Percentiles rank a stretch among this genome's conserved stretches.
Evolutionary conservation across 441 rosid species (phyloP).

Genomic region (Pelargonium fulgidum): DNA sequence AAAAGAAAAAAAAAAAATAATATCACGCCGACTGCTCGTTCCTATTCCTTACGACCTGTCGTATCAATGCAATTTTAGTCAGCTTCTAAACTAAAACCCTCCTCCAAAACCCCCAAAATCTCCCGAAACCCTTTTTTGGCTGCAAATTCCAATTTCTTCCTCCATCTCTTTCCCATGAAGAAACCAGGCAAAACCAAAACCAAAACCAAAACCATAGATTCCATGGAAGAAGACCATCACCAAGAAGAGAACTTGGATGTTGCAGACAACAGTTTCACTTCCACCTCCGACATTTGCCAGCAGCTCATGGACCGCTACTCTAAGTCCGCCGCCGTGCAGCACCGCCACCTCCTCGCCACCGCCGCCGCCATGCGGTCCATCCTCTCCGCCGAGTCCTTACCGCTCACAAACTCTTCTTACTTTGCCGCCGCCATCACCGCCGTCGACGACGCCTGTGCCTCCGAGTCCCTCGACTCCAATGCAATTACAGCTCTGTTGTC

Average conservation of each 20-base stretch:
- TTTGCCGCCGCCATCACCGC: slow-evolving; percentile 72
- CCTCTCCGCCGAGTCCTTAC: slow-evolving; percentile 55
- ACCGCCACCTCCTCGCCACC: slow-evolving; percentile 83
- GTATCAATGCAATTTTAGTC: too few species aligned
- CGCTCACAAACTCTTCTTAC: slow-evolving; percentile 53
- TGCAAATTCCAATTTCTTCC: too few species aligned
- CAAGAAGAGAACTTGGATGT: neutral
- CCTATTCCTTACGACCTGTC: too few species aligned
- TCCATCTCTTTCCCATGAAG: neutral
- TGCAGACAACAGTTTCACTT: neutral
- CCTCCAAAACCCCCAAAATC: too few species aligned
- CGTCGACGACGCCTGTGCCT: slow-evolving; percentile 30
- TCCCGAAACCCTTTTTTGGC: too few species aligned
- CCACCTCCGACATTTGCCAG: slow-evolving; percentile 52
- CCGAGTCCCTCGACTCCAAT: slow-evolving; percentile 38
- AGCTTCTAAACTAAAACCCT: too few species aligned
- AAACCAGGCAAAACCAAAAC: neutral
- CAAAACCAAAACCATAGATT: neutral
- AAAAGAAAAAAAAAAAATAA: too few species aligned
- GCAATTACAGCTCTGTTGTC: slow-evolving; percentile 69
- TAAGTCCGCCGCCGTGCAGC: slow-evolving; percentile 72
- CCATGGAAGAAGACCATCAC: neutral
- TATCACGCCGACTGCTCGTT: too few species aligned
- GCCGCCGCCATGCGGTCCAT: slow-evolving; percentile 83
- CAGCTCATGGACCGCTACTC: slow-evolving; percentile 86